Evolutionary conservation across 1,284 basidiomycete species (phyloP), one percentile per base, ranked within the genome.

Genomic region (Inonotus obliquus): DNA sequence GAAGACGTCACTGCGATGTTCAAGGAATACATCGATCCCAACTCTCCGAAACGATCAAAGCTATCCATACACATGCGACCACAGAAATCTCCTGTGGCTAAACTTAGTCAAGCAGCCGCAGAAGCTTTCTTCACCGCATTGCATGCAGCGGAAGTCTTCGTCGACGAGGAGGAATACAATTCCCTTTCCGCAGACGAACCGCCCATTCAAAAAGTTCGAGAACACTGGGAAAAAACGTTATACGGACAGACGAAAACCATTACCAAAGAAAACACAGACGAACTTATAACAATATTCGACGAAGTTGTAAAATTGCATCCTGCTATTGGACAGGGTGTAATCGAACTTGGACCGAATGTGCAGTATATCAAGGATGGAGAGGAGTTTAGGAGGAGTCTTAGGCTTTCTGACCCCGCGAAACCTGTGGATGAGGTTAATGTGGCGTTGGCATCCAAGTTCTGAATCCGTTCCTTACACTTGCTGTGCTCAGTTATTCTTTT

Each of bases 51-150:
- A 1, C 84, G 93, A 47, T 79, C 86, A 39, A 96, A 96, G 73
- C 74, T 96, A 29, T 92, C 94, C 0, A 76, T 94, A 17, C 94
- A 97, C 68, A 76, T 93, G 72, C 76, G 79, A 54, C 92, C 93
- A 4, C 85, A 86, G 68, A 88, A 84, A 69, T 77, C 82, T 3
- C 78, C 74, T 7, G 73, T 79, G 4, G 79, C 78, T 66, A 85
- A 83, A 65, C 84, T 95, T 71, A 91, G 88, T 69, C 69, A 76
- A 4, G 78, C 80, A 2, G 89, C 91, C 4, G 82, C 85, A 37
- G 78, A 84, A 63, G 86, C 82, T 4, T 88, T 94, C 66, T 79
- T 85, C 64, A 72, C 69, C 27, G 73, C 80, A 11, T 77, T 93
- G 29, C 79, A 78, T 53, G 75, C 77, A 52, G 76, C 81, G 48